Conservation (phyloP, 2,329 filamentous ascomycete species). For the Neocatenulostroma microsporum region DNA sequence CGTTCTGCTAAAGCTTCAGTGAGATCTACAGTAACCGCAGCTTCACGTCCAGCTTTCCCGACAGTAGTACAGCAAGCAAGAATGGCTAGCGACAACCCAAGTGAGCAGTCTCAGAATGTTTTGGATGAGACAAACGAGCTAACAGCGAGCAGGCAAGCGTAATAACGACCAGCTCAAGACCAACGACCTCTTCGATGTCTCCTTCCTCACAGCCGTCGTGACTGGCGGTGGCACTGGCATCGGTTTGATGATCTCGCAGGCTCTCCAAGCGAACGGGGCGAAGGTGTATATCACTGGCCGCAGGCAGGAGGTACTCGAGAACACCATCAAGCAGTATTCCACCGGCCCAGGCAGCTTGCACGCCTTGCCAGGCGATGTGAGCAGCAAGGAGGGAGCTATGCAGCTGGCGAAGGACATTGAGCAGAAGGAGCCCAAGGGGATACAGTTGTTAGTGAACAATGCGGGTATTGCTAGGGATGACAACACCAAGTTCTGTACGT, state of each 20-base stretch:
- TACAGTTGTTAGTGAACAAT: constrained; percentile 50
- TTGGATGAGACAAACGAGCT: neutral
- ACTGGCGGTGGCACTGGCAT: constrained; percentile 41
- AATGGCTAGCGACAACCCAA: constrained; percentile 14
- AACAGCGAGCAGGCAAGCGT: constrained; percentile 22
- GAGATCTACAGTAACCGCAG: neutral
- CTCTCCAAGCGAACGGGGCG: constrained; percentile 29
- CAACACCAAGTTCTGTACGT: constrained; percentile 40
- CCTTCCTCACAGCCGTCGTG: constrained; percentile 38
- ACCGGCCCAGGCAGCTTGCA: constrained; percentile 35
- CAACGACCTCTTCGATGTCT: constrained; percentile 40
- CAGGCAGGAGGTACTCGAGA: constrained; percentile 37
- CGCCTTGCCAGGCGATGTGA: constrained; percentile 41
- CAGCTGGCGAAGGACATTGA: constrained; percentile 35
- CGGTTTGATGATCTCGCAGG: constrained; percentile 33
- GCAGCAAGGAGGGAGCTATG: constrained; percentile 43
- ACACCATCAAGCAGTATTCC: constrained; percentile 41
- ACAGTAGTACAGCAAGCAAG: constrained; percentile 12
- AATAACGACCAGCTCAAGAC: constrained; percentile 35
- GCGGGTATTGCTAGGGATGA: constrained; percentile 48
- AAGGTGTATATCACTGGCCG: constrained; percentile 44
- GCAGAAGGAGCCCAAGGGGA: constrained; percentile 43
- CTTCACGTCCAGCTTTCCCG: constrained; percentile 1
- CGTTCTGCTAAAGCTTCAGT: constrained; percentile 5
- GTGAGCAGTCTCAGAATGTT: neutral